Conservation (phyloP, 2,329 filamentous ascomycete genomes). For the Pseudocercospora musae region DNA sequence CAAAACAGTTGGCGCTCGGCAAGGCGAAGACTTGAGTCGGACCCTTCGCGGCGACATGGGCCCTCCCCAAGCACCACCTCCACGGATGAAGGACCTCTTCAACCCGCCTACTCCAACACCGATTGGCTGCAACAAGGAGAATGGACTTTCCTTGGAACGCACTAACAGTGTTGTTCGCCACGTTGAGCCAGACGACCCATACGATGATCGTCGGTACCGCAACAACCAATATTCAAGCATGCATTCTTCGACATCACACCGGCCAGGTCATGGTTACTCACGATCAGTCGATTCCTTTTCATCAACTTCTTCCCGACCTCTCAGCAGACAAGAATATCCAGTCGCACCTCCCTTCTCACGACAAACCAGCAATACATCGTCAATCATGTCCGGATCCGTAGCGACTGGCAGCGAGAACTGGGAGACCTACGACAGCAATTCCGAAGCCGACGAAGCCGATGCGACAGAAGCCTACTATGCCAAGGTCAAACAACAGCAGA, state of each 20-base stretch:
- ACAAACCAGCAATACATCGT: conserved; percentile 34
- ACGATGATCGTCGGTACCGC: conserved; percentile 58
- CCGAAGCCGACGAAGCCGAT: conserved; percentile 53
- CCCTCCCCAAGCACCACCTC: conserved; percentile 65
- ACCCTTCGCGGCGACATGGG: conserved; percentile 39
- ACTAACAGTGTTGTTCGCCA: conserved; percentile 59
- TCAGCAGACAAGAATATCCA: conserved; percentile 27
- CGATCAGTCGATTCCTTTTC: conserved; percentile 26
- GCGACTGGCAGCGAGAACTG: conserved; percentile 79
- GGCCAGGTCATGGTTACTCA: conserved; percentile 11
- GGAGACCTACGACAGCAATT: conserved; percentile 84
- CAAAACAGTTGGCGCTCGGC: conserved; percentile 17
- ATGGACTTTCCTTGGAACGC: conserved; percentile 45
- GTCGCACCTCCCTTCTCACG: conserved; percentile 34
- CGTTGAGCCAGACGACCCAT: conserved; percentile 75
- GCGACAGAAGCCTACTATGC: conserved; percentile 76
- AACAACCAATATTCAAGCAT: conserved; percentile 23
- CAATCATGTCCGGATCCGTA: conserved; percentile 31
- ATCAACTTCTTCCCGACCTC: conserved; percentile 27
- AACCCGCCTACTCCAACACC: conserved; percentile 53
- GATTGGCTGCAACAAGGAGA: conserved; percentile 30
- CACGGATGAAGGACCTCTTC: conserved; percentile 86
- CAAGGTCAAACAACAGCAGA: conserved; percentile 62
- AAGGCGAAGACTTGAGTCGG: conserved; percentile 43
- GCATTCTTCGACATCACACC: conserved; percentile 16